Base-by-base conservation (phyloP, 2,329 filamentous ascomycete species). In the Trichoderma koningiopsis region DNA sequence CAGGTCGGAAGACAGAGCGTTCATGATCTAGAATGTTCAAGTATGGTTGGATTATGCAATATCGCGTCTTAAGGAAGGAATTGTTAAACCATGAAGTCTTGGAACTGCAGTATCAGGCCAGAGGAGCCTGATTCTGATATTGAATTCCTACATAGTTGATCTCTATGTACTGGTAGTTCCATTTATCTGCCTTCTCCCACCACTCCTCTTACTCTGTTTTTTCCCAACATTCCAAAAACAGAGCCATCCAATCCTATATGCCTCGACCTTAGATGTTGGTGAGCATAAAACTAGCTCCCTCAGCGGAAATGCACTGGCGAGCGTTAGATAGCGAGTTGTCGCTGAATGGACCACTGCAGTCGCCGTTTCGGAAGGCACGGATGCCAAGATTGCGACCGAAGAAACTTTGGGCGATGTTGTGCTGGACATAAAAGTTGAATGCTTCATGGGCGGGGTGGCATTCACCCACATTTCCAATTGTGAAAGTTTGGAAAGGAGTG, bases 361-460 rank as follows among this genome's bases (percentile, higher is more conserved):
- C 57, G 57, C 14, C 11, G 35, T 60, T 60, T 13, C 57, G 57
- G 57, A 60, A 60, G 13, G 57, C 57, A 14, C 57, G 35, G 35
- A 60, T 60, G 4, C 57, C 57, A 7, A 60, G 57, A 7, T 60
- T 60, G 13, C 35, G 35, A 5, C 57, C 57, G 27, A 60, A 60
- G 57, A 60, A 60, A 43, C 57, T 60, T 24, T 60, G 57, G 16
- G 57, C 57, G 8, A 60, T 60, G 16, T 60, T 43, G 57, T 29
- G 57, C 16, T 60, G 57, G 16, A 60, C 57, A n/a, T 31, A 60
- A 43, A n/a, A 43, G 57, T 60, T 43, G 57, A 60, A 60, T 43
- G 35, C 35, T 60, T 60, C 16, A 60, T 29, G 57, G 43, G 57
- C 57, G 43, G 57, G 57, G 57, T 60, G 57, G 24, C 57, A 60